Evolutionary conservation across 1,284 basidiomycete genomes (phyloP).

Genomic region (Trichosporon sp.): DNA sequence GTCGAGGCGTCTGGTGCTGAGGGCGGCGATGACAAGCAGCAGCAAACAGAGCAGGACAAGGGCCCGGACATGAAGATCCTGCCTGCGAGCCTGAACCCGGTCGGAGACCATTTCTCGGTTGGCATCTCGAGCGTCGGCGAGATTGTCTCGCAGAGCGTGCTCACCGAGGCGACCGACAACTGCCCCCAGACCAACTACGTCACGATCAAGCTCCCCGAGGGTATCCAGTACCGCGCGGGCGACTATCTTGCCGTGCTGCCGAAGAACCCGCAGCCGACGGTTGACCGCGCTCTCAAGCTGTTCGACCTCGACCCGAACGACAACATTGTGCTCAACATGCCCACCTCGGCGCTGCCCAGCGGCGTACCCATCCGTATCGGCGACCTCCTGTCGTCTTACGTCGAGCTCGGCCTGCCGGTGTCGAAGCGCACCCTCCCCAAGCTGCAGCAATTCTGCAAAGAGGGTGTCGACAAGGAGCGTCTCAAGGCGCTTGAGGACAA

Average conservation of each 20-base stretch:
- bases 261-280: constrained; percentile 13
- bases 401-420: constrained; percentile 49
- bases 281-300: constrained; percentile 12
- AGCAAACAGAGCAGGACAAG: constrained; percentile 15
- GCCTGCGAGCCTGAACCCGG: constrained; percentile 3
- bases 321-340: constrained; percentile 12
- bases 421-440: constrained; percentile 23
- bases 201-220: constrained; percentile 51
- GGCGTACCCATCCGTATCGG: constrained; percentile 46
- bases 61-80: constrained; percentile 2
- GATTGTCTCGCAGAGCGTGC: constrained; percentile 15
- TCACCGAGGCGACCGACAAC: constrained; percentile 9
- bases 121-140: constrained; percentile 13
- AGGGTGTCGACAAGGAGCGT: constrained; percentile 3
- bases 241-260: constrained; percentile 53
- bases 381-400: constrained; percentile 50
- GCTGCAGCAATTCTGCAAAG: constrained; percentile 9
- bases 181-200: constrained; percentile 39
- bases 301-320: constrained; percentile 21
- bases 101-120: constrained; percentile 11
- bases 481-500: constrained; percentile 13
- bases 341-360: constrained; percentile 42
- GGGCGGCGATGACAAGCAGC: constrained; percentile 18
- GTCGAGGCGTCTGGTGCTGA: background rate
- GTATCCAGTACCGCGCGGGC: constrained; percentile 50